These are phyloP conservation scores for Exserohilum turcica DNA, from an alignment of 2,329 filamentous ascomycete species.

Conservation along the genomic window DNA sequence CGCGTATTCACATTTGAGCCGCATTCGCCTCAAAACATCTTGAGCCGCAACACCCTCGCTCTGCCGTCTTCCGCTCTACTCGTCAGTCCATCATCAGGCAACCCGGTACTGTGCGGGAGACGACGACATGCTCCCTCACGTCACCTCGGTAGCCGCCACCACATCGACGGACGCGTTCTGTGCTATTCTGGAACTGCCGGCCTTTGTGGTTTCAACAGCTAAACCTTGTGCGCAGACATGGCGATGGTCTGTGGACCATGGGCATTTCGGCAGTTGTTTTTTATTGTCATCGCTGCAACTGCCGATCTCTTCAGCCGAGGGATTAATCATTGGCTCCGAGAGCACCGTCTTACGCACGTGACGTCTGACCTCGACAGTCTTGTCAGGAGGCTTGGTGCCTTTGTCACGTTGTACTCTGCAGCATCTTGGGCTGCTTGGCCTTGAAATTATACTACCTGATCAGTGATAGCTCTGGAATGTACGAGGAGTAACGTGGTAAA, in stretches of 20 bases:
- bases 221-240: slow-evolving; percentile 14
- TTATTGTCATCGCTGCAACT: slow-evolving; percentile 20
- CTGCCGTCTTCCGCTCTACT: not conserved
- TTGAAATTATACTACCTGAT: too few species aligned
- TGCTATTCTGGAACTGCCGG: slow-evolving; percentile 26
- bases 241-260: slow-evolving; percentile 14
- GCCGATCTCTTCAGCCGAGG: slow-evolving; percentile 15
- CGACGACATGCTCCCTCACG: slow-evolving; percentile 8
- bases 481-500: not conserved
- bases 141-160: not conserved
- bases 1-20: slow-evolving; percentile 7
- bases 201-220: slow-evolving; percentile 8
- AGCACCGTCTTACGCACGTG: slow-evolving; percentile 10
- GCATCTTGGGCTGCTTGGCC: not conserved
- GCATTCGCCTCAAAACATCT: not conserved
- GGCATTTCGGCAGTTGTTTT: slow-evolving; percentile 24
- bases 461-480: not conserved
- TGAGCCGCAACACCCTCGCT: slow-evolving; percentile 4
- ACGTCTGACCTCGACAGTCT: not conserved
- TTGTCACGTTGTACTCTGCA: not conserved
- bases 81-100: not conserved
- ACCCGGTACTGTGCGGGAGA: not conserved
- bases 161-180: slow-evolving; percentile 1
- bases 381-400: not conserved
- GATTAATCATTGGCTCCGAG: slow-evolving; percentile 3